These are phyloP conservation scores for Moniliella sp. DNA, from an alignment of 1,284 basidiomycete genomes.

Conservation along the genomic window DNA sequence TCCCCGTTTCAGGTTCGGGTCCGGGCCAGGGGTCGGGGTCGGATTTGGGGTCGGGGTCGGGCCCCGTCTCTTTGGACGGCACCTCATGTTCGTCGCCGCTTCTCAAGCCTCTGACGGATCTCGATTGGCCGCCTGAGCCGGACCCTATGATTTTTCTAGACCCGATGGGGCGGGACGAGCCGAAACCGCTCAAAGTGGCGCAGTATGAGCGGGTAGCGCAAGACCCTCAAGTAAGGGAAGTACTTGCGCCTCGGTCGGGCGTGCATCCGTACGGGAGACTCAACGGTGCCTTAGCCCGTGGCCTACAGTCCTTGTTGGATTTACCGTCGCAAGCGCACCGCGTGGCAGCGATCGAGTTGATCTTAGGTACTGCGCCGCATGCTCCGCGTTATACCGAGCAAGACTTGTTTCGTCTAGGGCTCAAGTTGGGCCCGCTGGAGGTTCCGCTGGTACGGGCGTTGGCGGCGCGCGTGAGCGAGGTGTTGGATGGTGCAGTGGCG, in stretches of 20 bases:
- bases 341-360: slow-evolving; percentile 25
- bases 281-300: slow-evolving; percentile 8
- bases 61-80: too few species aligned
- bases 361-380: slow-evolving; percentile 19
- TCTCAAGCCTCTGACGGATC: slow-evolving; percentile 12
- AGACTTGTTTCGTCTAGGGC: slow-evolving; percentile 25
- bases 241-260: slow-evolving; percentile 10
- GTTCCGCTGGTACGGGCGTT: slow-evolving; percentile 17
- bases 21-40: background rate
- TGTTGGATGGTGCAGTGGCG: slow-evolving; percentile 2
- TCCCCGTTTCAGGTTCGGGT: too few species aligned
- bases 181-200: slow-evolving; percentile 18
- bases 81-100: too few species aligned
- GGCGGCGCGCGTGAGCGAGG: slow-evolving; percentile 15
- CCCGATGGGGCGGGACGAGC: slow-evolving; percentile 23
- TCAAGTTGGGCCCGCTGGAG: slow-evolving; percentile 21
- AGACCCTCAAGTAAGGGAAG: slow-evolving; percentile 13
- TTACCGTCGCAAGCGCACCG: slow-evolving; percentile 22
- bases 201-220: slow-evolving; percentile 19
- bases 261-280: slow-evolving; percentile 12
- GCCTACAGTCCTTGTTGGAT: slow-evolving; percentile 18
- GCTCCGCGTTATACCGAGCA: slow-evolving; percentile 11
- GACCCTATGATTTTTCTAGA: slow-evolving; percentile 30
- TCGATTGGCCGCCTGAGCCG: slow-evolving; percentile 24
- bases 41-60: background rate